Base-by-base conservation (phyloP, 345 rosid species). In the Pugionium dolabratum region DNA sequence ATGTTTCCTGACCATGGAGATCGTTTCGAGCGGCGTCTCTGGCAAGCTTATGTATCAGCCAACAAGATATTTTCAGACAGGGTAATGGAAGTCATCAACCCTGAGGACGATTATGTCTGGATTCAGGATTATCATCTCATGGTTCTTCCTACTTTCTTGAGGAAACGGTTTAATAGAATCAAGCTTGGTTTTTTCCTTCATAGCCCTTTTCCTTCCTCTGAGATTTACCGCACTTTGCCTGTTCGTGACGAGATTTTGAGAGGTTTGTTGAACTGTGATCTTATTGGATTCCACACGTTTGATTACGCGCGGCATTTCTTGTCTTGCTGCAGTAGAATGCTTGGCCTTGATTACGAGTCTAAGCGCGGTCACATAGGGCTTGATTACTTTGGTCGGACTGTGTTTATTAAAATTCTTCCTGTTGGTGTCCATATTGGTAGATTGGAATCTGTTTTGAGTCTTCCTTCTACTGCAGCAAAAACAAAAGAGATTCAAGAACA, bases 141-240 rank as follows among this genome's bases (percentile, higher is more conserved):
- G 96, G 80, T 86, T 73, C 85, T 88, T 25, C 96, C 96, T 2
- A 88, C 95, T 37, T 88, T 84, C 77, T 77, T 88, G 84, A 83
- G 96, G 76, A 86, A 85, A 34, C 77, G 83, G 35, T 88, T 73
- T 60, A 74, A 86, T 69, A 76, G 90, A 31, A 73, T 88, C 54
- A 88, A 86, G 75, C 90, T 88, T 2, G 90, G 96, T 0, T 88
- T 88, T 66, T 88, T 88, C 81, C 88, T 88, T 61, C 96, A 88
- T 43, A 86, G 88, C 52, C 91, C 91, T 11, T 88, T 88, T 69
- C 96, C 96, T 40, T 84, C 96, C 0, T 88, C 91, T 9, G 91
- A 88, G 70, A 88, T 88, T 65, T 88, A 88, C 69, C 76, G 91
- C 10, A 88, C 91, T 5, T 60, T 86, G 49, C 85, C 91, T 2